phyloP scores from a whole-genome alignment of 2,329 filamentous ascomycete species.

The Trichoderma sp. region DNA sequence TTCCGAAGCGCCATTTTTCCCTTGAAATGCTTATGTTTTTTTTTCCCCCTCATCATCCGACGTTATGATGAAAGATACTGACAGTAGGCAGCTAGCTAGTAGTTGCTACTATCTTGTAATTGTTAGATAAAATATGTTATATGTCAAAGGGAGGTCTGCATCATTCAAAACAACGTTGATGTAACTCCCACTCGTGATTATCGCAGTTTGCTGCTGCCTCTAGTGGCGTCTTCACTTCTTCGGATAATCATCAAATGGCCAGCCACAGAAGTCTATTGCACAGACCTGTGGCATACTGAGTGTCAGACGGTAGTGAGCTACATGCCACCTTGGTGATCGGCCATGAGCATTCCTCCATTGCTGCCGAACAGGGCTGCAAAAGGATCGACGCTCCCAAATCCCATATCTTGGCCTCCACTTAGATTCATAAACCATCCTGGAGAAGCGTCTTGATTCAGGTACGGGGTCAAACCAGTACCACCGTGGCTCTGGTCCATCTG shows the following conservation, averaged over 20 bases:
- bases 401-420: conserved; percentile 55
- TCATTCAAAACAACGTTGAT: background rate
- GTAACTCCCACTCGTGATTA: background rate
- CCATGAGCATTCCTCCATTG: conserved; percentile 42
- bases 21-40: conserved; percentile 2
- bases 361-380: conserved; percentile 53
- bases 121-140: background rate
- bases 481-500: conserved; percentile 28
- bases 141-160: background rate
- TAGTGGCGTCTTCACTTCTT: background rate
- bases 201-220: background rate
- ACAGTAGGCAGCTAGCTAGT: background rate
- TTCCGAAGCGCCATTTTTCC: conserved; percentile 15
- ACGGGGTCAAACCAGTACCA: conserved; percentile 31
- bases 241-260: background rate
- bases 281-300: background rate
- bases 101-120: background rate
- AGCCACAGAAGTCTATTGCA: background rate
- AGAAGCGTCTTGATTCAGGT: conserved; percentile 48
- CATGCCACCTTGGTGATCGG: conserved; percentile 31
- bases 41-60: background rate
- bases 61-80: background rate
- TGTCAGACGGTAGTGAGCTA: background rate
- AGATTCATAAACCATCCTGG: conserved; percentile 93
- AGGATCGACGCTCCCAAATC: conserved; percentile 48